Evolutionary conservation across 768 basidiomycete genomes (phyloP).

Genomic region (Amanita jacksonii): DNA sequence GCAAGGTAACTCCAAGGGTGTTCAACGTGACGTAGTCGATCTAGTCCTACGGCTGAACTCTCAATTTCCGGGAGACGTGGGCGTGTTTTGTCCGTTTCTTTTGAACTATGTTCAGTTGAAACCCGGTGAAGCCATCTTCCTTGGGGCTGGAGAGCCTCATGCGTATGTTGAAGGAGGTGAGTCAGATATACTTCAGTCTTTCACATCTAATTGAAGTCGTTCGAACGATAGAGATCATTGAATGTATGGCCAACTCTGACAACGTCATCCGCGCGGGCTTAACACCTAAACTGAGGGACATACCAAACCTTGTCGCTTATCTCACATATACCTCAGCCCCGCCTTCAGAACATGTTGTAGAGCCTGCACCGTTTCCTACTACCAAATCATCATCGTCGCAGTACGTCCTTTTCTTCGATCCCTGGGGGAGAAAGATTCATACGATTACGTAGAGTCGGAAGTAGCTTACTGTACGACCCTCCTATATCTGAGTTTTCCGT

Average conservation of each 20-base stretch:
- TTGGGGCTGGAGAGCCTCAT: constrained; percentile 94
- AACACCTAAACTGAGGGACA: constrained; percentile 92
- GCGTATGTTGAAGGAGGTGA: constrained; percentile 91
- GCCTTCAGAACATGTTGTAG: constrained; percentile 60
- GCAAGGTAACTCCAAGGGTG: constrained; percentile 23
- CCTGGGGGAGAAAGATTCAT: constrained; percentile 1
- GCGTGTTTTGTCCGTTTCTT: constrained; percentile 85
- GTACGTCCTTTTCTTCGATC: background rate
- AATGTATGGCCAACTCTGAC: constrained; percentile 98
- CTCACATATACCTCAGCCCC: constrained; percentile 77
- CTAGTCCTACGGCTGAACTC: constrained; percentile 53
- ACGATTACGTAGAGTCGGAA: constrained; percentile 12
- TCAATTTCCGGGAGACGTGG: constrained; percentile 90
- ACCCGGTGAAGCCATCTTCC: constrained; percentile 86
- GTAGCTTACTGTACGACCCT: constrained; percentile 67
- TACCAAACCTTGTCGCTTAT: constrained; percentile 79
- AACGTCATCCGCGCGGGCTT: constrained; percentile 98
- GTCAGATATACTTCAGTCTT: constrained; percentile 17
- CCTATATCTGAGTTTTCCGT: constrained; percentile 94
- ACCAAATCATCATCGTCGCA: background rate
- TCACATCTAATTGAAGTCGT: no score
- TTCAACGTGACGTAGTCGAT: constrained; percentile 38
- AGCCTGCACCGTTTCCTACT: constrained; percentile 39
- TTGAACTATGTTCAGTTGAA: constrained; percentile 77
- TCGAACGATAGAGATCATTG: constrained; percentile 84